Evolutionary conservation across 768 basidiomycete genomes (phyloP).

Genomic region (Termitomyces heimii): DNA sequence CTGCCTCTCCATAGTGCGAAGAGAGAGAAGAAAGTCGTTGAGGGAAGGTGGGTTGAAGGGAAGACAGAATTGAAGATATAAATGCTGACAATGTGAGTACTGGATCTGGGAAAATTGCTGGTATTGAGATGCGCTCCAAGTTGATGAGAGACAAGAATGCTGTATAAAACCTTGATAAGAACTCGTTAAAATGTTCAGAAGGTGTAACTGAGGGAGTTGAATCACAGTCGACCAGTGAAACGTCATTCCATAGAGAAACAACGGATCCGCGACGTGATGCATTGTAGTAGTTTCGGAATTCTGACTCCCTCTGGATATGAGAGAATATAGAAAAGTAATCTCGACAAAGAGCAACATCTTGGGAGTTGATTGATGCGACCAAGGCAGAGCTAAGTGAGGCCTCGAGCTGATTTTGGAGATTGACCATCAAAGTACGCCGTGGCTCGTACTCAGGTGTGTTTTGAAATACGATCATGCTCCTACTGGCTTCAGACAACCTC

Average conservation of each 20-base stretch:
- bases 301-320: constrained; percentile 85
- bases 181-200: constrained; percentile 48
- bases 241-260: constrained; percentile 64
- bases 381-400: constrained; percentile 87
- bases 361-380: constrained; percentile 76
- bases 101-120: constrained; percentile 86
- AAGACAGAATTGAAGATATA: constrained; percentile 74
- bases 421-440: constrained; percentile 80
- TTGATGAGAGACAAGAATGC: constrained; percentile 60
- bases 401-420: constrained; percentile 93
- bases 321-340: constrained; percentile 83
- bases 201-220: constrained; percentile 15
- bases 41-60: constrained; percentile 75
- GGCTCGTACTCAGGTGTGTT: constrained; percentile 90
- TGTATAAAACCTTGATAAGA: constrained; percentile 73
- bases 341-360: constrained; percentile 70
- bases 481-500: constrained; percentile 81
- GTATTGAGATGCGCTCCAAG: constrained; percentile 67
- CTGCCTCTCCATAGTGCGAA: constrained; percentile 55
- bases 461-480: constrained; percentile 88
- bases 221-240: constrained; percentile 48
- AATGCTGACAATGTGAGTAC: constrained; percentile 70
- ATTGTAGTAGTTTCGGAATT: constrained; percentile 94
- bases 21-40: constrained; percentile 71
- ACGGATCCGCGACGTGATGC: constrained; percentile 67